Conservation (phyloP, 495 filamentous ascomycete genomes). For the Daldinia concentrica region DNA sequence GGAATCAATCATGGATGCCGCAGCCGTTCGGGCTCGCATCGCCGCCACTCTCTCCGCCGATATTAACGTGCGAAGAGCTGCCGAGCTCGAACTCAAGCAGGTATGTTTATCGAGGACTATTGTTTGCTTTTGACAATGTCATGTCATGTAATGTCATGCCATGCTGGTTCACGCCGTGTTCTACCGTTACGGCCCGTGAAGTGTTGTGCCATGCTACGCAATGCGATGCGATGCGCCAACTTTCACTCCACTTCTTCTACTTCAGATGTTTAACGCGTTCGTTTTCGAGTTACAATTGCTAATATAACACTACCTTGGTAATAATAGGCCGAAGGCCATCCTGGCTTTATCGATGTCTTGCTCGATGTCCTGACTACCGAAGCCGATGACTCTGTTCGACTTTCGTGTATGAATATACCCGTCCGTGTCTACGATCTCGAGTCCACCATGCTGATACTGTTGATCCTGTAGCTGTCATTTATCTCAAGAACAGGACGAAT, state of each 20-base stretch:
- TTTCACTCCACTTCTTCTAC: conserved; percentile 20
- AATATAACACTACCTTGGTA: conserved; percentile 19
- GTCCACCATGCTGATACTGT: conserved; percentile 28
- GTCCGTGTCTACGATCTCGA: neutral
- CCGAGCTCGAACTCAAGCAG: conserved; percentile 93
- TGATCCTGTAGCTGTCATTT: conserved; percentile 79
- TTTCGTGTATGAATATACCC: conserved; percentile 75
- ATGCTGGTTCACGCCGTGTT: conserved; percentile 16
- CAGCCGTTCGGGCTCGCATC: conserved; percentile 85
- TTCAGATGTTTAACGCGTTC: conserved; percentile 27
- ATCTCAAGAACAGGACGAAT: conserved; percentile 95
- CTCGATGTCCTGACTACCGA: conserved; percentile 90
- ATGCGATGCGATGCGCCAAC: conserved; percentile 41
- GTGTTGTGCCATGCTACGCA: conserved; percentile 17
- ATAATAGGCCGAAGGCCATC: conserved; percentile 84
- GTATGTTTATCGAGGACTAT: conserved; percentile 57
- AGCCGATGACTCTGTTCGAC: conserved; percentile 80
- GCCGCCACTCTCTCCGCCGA: conserved; percentile 86
- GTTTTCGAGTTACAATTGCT: conserved; percentile 29
- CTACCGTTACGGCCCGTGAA: conserved; percentile 7
- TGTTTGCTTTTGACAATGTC: conserved; percentile 23
- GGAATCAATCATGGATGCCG: conserved; percentile 79
- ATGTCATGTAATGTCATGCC: conserved; percentile 9
- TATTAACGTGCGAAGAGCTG: conserved; percentile 82
- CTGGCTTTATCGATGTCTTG: conserved; percentile 89